These are phyloP conservation scores for Alternaria longipes DNA, from an alignment of 2,329 filamentous ascomycete genomes.

Conservation along the genomic window DNA sequence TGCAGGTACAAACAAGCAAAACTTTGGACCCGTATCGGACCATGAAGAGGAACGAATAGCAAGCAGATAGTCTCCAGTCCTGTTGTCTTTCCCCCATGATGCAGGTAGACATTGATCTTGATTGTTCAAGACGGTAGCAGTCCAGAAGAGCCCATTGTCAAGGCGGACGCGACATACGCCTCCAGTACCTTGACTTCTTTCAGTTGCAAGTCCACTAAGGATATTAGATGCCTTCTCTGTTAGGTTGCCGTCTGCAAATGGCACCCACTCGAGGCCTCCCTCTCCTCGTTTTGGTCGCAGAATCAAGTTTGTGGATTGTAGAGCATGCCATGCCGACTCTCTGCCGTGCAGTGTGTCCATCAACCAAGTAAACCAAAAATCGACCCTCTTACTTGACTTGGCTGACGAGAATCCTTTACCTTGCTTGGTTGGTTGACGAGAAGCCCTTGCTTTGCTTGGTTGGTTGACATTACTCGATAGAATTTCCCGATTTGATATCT, in stretches of 20 bases:
- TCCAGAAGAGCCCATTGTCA: neutral
- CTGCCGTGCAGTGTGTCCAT: too few species aligned
- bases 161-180: neutral
- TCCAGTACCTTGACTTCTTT: neutral
- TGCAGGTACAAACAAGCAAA: slow-evolving; percentile 13
- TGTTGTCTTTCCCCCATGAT: neutral
- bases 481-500: too few species aligned
- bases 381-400: too few species aligned
- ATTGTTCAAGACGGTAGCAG: neutral
- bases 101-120: neutral
- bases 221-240: neutral
- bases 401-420: too few species aligned
- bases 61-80: slow-evolving; percentile 12
- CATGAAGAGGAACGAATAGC: slow-evolving; percentile 1
- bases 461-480: too few species aligned
- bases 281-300: neutral
- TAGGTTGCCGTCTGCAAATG: neutral
- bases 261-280: neutral
- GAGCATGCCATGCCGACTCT: slow-evolving; percentile 6
- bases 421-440: too few species aligned
- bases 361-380: too few species aligned
- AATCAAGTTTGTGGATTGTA: slow-evolving; percentile 1
- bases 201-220: neutral
- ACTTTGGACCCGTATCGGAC: neutral
- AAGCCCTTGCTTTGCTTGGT: too few species aligned